Evolutionary conservation across 257 asterid genomes (phyloP).

Genomic region (Cordia subcordata): DNA sequence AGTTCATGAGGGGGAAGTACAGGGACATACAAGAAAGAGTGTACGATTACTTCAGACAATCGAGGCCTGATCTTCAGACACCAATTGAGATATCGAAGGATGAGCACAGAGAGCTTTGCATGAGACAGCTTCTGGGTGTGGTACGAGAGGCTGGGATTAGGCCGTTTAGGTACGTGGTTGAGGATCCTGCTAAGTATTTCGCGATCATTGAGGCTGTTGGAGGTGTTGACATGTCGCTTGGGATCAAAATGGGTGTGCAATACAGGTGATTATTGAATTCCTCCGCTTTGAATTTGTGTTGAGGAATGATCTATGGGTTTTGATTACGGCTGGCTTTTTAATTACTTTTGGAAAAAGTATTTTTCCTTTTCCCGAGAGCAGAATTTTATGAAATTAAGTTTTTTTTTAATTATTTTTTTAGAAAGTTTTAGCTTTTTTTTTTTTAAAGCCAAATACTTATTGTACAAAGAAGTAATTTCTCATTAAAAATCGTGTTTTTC

Average conservation of each 20-base stretch:
- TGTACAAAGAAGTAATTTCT: no score
- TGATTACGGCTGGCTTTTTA: no score
- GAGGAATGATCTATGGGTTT: no score
- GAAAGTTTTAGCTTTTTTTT: no score
- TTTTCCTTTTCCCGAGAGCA: no score
- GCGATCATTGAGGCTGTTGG: slow-evolving; percentile 91
- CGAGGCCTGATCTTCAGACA: slow-evolving; percentile 87
- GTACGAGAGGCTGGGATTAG: slow-evolving; percentile 81
- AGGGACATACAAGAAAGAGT: slow-evolving; percentile 71
- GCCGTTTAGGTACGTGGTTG: slow-evolving; percentile 64
- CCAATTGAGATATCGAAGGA: slow-evolving; percentile 85
- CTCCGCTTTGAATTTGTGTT: background rate
- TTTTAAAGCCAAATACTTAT: no score
- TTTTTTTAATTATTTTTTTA: no score
- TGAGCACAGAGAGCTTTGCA: slow-evolving; percentile 86
- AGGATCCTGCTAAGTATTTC: slow-evolving; percentile 84
- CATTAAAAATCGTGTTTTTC: no score
- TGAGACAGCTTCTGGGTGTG: slow-evolving; percentile 75
- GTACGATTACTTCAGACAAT: slow-evolving; percentile 62
- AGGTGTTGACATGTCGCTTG: slow-evolving; percentile 90
- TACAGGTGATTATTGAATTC: slow-evolving; percentile 55
- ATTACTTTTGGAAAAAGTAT: no score
- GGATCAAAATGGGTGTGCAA: slow-evolving; percentile 93
- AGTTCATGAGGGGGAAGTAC: slow-evolving; percentile 75
- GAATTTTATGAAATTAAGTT: no score